Evolutionary conservation across 2,329 filamentous ascomycete species (phyloP), one percentile per base, ranked within the genome.

Genomic region (Xylariaceae sp.): DNA sequence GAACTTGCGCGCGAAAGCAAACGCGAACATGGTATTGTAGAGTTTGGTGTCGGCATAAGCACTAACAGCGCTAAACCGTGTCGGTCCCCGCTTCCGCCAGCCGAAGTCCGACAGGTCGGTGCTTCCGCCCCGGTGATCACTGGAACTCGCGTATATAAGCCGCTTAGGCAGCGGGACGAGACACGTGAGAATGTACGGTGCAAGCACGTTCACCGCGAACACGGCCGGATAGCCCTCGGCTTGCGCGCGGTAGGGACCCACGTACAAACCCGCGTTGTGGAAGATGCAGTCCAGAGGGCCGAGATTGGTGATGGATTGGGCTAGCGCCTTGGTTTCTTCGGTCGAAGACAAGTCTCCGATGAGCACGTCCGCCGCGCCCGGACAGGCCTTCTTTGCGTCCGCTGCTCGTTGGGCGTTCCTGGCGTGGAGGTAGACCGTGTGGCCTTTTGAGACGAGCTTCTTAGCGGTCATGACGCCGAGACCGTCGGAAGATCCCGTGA

Each of bases 401-500:
- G 70, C 64, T 9, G 82, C 82, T 43, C 83, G 79, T 52, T 79
- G 71, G 16, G 75, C 66, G 65, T 79, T 85, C 56, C 83, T 80
- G 1, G 81, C 83, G 65, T 86, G 83, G 0, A 86, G 73, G 40
- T 80, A 75, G n/a, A 86, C 82, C 3, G 75, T 72, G 68, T 86
- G 82, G 48, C 82, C 82, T 46, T 75, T 74, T 2, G 76, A 69
- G 50, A 78, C 65, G 40, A 86, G 79, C 2, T 73, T 70, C 54
- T 79, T 73, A 48, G 83, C 83, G 1, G 81, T 77, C 0, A 76
- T 70, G 19, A 74, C 75, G 54, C 83, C 83, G 42, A 86, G 76
- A 54, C 82, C 83, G 64, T 86, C 82, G 6, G 78, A 79, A 16
- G 81, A 84, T 46, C 83, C 82, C 3, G 83, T 86, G 55, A 86